Conservation (phyloP, 1,139 yeast genomes). For the Pichia sp. region DNA sequence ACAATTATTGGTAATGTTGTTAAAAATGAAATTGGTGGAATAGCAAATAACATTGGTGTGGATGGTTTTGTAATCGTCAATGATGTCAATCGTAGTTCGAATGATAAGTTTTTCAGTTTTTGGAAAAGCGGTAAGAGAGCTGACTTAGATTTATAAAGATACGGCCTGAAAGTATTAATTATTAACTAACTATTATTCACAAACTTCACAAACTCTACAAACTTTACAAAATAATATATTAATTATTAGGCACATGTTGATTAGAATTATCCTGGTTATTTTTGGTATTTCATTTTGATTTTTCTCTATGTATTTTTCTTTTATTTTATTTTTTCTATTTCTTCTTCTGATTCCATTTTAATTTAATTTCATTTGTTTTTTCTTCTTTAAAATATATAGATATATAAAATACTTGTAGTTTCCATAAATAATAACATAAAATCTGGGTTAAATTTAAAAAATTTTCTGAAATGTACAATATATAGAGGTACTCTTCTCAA, state of each 20-base stretch:
- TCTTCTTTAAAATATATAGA: neutral
- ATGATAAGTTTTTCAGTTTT: neutral
- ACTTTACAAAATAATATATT: too few relatives aligned
- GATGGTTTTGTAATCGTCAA: constrained; percentile 5
- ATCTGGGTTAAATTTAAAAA: too few relatives aligned
- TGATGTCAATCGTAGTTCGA: constrained; percentile 7
- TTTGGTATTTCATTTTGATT: too few relatives aligned
- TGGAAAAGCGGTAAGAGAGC: constrained; percentile 13
- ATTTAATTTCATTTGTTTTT: neutral
- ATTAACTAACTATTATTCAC: too few relatives aligned
- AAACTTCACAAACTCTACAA: neutral
- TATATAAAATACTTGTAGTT: neutral
- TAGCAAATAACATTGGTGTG: neutral
- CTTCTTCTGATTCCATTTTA: too few relatives aligned
- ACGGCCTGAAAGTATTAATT: too few relatives aligned
- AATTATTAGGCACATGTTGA: too few relatives aligned
- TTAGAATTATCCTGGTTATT: too few relatives aligned
- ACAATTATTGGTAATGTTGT: constrained; percentile 15
- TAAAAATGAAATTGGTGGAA: constrained; percentile 13
- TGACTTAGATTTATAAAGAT: neutral
- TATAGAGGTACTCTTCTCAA: too few relatives aligned
- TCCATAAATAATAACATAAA: neutral
- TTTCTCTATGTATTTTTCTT: neutral
- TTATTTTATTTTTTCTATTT: neutral
- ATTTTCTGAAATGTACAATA: too few relatives aligned